These are phyloP conservation scores for Talaromyces sp. DNA, from an alignment of 2,329 filamentous ascomycete species.

Conservation along the genomic window DNA sequence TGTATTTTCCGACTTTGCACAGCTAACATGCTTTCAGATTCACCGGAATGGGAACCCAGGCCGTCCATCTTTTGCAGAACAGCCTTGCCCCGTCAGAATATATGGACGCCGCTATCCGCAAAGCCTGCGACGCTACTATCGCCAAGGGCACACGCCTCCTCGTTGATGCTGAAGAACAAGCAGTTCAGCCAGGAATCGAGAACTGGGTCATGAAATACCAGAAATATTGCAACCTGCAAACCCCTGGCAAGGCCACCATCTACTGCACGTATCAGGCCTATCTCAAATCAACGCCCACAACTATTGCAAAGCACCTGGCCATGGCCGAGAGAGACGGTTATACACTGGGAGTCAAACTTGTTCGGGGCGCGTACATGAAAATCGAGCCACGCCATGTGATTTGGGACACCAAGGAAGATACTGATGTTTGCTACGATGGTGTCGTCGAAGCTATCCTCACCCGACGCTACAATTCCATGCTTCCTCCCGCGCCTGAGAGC, in stretches of 20 bases:
- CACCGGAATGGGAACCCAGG: slow-evolving; percentile 45
- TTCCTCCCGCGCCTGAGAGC: slow-evolving; percentile 43
- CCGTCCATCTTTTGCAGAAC: slow-evolving; percentile 37
- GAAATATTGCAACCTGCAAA: slow-evolving; percentile 46
- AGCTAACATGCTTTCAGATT: slow-evolving; percentile 25
- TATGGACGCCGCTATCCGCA: slow-evolving; percentile 39
- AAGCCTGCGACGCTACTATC: slow-evolving; percentile 40
- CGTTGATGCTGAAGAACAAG: slow-evolving; percentile 52
- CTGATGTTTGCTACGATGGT: slow-evolving; percentile 51
- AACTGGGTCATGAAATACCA: slow-evolving; percentile 50
- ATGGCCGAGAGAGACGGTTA: slow-evolving; percentile 45
- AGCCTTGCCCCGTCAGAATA: slow-evolving; percentile 34
- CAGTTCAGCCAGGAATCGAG: slow-evolving; percentile 49
- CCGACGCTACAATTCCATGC: slow-evolving; percentile 53
- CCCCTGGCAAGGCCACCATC: slow-evolving; percentile 46
- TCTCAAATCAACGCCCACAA: slow-evolving; percentile 44
- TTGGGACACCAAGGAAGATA: slow-evolving; percentile 44
- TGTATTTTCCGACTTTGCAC: not conserved
- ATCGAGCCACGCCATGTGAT: slow-evolving; percentile 44
- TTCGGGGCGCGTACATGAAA: slow-evolving; percentile 50
- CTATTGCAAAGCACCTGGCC: slow-evolving; percentile 42
- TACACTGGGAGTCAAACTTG: slow-evolving; percentile 48
- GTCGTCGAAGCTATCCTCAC: slow-evolving; percentile 51
- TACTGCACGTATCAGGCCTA: slow-evolving; percentile 53
- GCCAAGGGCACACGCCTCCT: slow-evolving; percentile 42